Percentiles rank a stretch among this genome's conserved stretches.
These are phyloP conservation scores for Saturnispora bothae DNA, from an alignment of 805 yeast species.

Conservation along the genomic window DNA sequence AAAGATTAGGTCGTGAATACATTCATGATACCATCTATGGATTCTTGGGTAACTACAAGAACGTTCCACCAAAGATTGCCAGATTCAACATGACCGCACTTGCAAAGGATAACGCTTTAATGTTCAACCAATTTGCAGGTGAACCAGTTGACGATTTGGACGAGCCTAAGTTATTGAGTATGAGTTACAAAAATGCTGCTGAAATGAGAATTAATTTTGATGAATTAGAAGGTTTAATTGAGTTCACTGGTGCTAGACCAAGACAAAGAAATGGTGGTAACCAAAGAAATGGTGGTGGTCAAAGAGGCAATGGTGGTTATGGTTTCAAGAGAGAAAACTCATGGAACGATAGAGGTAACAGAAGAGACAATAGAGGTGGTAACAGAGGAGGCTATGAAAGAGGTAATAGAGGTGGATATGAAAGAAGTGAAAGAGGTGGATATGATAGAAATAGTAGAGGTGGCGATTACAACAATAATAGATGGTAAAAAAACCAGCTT, in stretches of 20 bases:
- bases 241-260: slow-evolving; percentile 24
- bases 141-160: slow-evolving; percentile 7
- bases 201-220: slow-evolving; percentile 21
- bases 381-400: slow-evolving; percentile 10
- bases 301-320: slow-evolving; percentile 6
- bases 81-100: slow-evolving; percentile 24
- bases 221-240: slow-evolving; percentile 21
- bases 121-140: slow-evolving; percentile 22
- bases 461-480: slow-evolving; percentile 2
- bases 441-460: slow-evolving; percentile 5
- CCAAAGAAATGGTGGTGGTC: slow-evolving; percentile 4
- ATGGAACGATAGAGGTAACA: slow-evolving; percentile 9
- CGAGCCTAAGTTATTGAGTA: slow-evolving; percentile 7
- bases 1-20: slow-evolving; percentile 8
- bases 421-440: slow-evolving; percentile 9
- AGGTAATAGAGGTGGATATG: slow-evolving; percentile 6
- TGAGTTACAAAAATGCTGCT: slow-evolving; percentile 15
- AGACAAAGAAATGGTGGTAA: neutral
- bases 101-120: slow-evolving; percentile 26
- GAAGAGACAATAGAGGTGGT: slow-evolving; percentile 15
- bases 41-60: slow-evolving; percentile 13
- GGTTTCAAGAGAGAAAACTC: slow-evolving; percentile 1
- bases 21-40: slow-evolving; percentile 13
- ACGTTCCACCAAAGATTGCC: slow-evolving; percentile 20
- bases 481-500: too few species aligned